Base-by-base conservation (phyloP, 192 early-diverging fungal genomes). In the Geranomyces michiganensis region DNA sequence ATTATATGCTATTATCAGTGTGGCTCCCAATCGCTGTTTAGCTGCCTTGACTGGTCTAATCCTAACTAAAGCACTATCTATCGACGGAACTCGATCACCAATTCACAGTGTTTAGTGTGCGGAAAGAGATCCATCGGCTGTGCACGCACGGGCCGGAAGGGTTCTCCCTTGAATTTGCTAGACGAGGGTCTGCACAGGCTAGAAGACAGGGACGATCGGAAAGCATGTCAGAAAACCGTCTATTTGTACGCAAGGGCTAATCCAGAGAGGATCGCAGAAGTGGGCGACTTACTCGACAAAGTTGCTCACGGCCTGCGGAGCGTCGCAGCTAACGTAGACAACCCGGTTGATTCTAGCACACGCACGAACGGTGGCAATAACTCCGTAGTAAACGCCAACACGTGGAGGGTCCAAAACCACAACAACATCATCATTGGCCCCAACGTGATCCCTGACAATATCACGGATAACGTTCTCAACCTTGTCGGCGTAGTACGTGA, bases 331-430 rank as follows among this genome's bases (percentile, higher is more conserved):
- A n/a, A 93, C 81, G 65, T 83, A 93, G 9, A 93, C 78, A 8
- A 92, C 76, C 13, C 81, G 78, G 22, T 84, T 63, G 60, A 93
- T 75, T n/a, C 62, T 70, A 17, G 36, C 33, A 62, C 84, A 87
- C 19, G 74, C 81, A 9, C 92, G 78, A 24, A 93, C 77, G 14
- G 88, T 82, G 51, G 77, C 62, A 48, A 92, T 88, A 19, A 91
- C 92, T n/a, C 63, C 76, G 4, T 56, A 55, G 61, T 90, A 81
- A 15, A 90, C 79, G 29, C 90, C 90, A 19, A 73, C 76, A 56
- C 87, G 78, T 27, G 92, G 91, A 7, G 92, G 92, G 78, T 93
- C 92, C 61, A 93, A 62, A 6, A 93, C 82, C 10, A 89, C 92
- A 31, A 92, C 84, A 0, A 90, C 85, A 48, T 83, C 71, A 70